Conservation (phyloP, 495 filamentous ascomycete genomes). For the Trichoderma erinaceum region DNA sequence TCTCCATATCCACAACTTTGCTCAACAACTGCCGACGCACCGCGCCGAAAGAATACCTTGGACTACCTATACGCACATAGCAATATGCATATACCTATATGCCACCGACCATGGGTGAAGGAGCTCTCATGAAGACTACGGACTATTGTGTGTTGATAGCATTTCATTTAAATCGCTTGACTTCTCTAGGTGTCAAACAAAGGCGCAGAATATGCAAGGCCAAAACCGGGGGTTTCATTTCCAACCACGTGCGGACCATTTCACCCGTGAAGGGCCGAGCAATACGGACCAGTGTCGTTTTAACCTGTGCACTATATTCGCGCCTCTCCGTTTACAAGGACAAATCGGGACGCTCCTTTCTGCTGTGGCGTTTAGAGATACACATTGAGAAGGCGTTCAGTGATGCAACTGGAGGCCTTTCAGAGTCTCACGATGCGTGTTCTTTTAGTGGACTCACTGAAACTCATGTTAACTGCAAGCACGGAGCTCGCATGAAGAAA, state of each 20-base stretch:
- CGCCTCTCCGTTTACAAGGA: not conserved
- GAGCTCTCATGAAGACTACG: no score
- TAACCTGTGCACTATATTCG: no score
- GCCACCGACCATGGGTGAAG: no score
- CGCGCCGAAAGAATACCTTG: not conserved
- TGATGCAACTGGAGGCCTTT: not conserved
- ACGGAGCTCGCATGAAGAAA: not conserved
- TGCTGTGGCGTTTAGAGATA: not conserved
- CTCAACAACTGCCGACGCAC: not conserved
- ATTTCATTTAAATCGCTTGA: not conserved
- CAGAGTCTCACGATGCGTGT: slow-evolving; percentile 9
- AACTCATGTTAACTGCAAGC: slow-evolving; percentile 8
- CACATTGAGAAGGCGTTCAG: not conserved
- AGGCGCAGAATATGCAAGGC: not conserved
- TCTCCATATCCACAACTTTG: not conserved
- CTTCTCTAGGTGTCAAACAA: not conserved
- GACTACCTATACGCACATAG: not conserved
- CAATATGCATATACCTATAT: not conserved
- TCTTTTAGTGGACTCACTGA: not conserved
- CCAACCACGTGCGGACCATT: not conserved
- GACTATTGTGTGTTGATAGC: not conserved
- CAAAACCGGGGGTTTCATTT: not conserved
- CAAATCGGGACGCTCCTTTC: not conserved
- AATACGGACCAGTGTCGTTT: not conserved
- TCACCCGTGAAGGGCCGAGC: not conserved